A percentile compares a stretch with the other conserved stretches of the same genome.
Evolutionary conservation across 148 eudicot species (phyloP).

Genomic region (Rhododendron simsii): DNA sequence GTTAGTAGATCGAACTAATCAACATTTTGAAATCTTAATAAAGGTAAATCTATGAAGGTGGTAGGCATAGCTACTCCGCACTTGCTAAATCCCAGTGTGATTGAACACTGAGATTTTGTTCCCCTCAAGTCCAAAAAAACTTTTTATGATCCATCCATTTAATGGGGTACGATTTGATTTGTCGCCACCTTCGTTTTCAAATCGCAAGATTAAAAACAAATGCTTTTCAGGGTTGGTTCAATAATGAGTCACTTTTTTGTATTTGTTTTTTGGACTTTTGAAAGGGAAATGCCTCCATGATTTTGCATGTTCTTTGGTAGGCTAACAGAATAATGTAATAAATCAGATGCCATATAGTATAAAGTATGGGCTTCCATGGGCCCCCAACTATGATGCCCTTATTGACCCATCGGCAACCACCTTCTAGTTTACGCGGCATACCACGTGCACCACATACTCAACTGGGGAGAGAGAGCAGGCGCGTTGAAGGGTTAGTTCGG

Average conservation of each 20-base stretch:
- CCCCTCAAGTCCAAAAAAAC: not conserved
- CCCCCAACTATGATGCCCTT: not conserved
- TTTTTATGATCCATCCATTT: not conserved
- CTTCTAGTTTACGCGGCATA: not conserved
- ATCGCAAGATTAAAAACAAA: not conserved
- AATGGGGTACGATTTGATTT: conserved; percentile 3
- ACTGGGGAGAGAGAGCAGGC: not conserved
- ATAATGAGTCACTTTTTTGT: not conserved
- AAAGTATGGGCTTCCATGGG: conserved; percentile 13
- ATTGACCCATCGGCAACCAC: not conserved
- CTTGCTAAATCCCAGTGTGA: not conserved
- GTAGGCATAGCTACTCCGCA: not conserved
- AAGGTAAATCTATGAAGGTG: not conserved
- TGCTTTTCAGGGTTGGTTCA: not conserved
- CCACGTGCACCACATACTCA: conserved; percentile 4
- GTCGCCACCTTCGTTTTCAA: not conserved
- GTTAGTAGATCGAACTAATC: not conserved
- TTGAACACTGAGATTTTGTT: not conserved
- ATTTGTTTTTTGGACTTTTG: not conserved
- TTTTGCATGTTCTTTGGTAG: not conserved
- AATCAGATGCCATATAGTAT: not conserved
- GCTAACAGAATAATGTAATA: not conserved
- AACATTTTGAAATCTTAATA: not conserved
- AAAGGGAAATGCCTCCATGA: not conserved
- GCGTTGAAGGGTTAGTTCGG: too few species aligned